These are phyloP conservation scores for Chiua virens DNA, from an alignment of 768 basidiomycete genomes.

Conservation along the genomic window DNA sequence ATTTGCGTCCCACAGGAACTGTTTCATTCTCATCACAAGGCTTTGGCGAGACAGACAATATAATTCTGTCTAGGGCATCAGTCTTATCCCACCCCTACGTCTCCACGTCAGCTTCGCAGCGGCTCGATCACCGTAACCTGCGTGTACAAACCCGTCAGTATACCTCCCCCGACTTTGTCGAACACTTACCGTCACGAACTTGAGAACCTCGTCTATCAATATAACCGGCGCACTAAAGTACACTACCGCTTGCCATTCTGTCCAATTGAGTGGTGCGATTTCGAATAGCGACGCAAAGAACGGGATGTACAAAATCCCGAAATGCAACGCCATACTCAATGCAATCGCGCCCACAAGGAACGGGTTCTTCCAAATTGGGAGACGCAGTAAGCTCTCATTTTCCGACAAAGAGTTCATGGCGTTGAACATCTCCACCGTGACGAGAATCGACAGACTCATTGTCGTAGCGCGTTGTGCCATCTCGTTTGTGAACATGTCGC, in stretches of 20 bases:
- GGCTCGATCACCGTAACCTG: constrained; percentile 61
- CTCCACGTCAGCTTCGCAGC: constrained; percentile 41
- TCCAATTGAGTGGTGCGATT: constrained; percentile 91
- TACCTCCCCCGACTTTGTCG: too few species aligned
- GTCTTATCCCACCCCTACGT: too few species aligned
- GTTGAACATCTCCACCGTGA: constrained; percentile 97
- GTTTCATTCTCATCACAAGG: background rate
- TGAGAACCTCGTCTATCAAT: constrained; percentile 86
- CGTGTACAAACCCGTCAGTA: background rate
- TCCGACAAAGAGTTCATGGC: constrained; percentile 98
- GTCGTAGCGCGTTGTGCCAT: constrained; percentile 89
- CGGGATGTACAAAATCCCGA: constrained; percentile 95
- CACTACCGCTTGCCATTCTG: constrained; percentile 93
- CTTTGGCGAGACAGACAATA: background rate
- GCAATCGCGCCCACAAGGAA: constrained; percentile 88
- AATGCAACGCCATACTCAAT: constrained; percentile 90
- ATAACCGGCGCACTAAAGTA: constrained; percentile 86
- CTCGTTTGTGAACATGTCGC: constrained; percentile 91
- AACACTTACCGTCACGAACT: constrained; percentile 69
- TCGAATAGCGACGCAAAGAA: constrained; percentile 92
- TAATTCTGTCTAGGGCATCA: too few species aligned
- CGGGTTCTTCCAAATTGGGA: constrained; percentile 94
- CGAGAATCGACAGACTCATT: constrained; percentile 93
- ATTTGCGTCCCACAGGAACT: background rate
- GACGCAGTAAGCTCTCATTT: constrained; percentile 85